Evolutionary conservation across 257 asterid genomes (phyloP).

Genomic region (Perilla frutescens): DNA sequence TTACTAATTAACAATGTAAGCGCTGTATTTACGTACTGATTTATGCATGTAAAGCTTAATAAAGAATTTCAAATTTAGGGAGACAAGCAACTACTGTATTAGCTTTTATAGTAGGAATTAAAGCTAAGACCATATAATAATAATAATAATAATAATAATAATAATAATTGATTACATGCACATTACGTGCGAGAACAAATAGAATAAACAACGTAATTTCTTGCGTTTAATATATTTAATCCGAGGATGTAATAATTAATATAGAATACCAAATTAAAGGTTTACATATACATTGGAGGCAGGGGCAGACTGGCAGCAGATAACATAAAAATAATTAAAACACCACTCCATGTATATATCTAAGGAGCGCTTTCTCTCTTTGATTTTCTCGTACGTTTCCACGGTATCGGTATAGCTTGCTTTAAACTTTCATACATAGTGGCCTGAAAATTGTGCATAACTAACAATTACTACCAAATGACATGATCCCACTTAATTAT

Average conservation of each 20-base stretch:
- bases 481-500: too few species aligned
- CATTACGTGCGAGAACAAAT: neutral
- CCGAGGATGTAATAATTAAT: too few species aligned
- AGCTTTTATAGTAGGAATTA: neutral
- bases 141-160: too few species aligned
- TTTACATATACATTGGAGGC: too few species aligned
- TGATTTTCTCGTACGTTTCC: conserved; percentile 40
- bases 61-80: neutral
- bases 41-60: neutral
- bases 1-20: neutral
- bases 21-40: neutral
- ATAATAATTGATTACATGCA: too few species aligned
- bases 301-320: too few species aligned
- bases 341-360: neutral
- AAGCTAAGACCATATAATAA: neutral
- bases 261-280: too few species aligned
- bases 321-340: too few species aligned
- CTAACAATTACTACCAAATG: too few species aligned
- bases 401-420: conserved; percentile 39
- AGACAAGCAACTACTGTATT: neutral
- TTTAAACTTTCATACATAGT: conserved; percentile 36
- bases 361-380: conserved; percentile 16
- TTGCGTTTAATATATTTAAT: too few species aligned
- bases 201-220: neutral
- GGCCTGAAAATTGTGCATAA: conserved; percentile 23